Base-by-base conservation (phyloP, 2,329 filamentous ascomycete species). In the Cladosporium oxysporum region DNA sequence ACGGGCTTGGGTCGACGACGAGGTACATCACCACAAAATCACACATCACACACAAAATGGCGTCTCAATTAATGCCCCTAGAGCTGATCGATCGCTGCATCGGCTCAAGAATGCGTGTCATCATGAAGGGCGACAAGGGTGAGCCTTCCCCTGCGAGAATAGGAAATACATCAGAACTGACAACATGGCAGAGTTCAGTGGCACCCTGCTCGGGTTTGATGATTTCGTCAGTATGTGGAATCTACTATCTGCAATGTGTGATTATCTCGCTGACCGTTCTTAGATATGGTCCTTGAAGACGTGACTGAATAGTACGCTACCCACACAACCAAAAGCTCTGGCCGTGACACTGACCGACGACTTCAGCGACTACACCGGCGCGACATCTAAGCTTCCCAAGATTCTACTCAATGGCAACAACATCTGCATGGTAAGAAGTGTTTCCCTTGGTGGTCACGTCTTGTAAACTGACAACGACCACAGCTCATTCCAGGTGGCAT, bases 111-210 rank as follows among this genome's bases (percentile, higher is more conserved):
- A 98, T 99, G 79, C 97, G 94, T 93, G 93, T 99, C 69, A 88
- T 99, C 74, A 99, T 99, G 95, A 99, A 99, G 82, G 92, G 93
- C 71, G 95, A 98, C 78, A 98, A 97, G 84, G 95, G 95, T 96
- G 81, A 41, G 62, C 18, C 28, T 58, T 37, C 12, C 21, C 12
- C n/a, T 21, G 21, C 31, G 16, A 75, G 57, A 18, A 33, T 52
- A 58, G 5, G n/a, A 23, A 58, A 11, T 41, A 44, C 31, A 26
- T 50, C 16, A 28, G 37, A 10, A 57, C 61, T 63, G 37, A 63
- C 47, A 44, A 10, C 33, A 41, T 28, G 66, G 53, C 77, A 98
- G 95, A 99, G 80, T 99, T 99, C 82, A 92, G 91, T 72, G 95
- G 95, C 64, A 97, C 92, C 8, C 85, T 99, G 29, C 87, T 97